phyloP scores from a whole-genome alignment of 192 early-diverging fungal species.

The Pilaira anomala region DNA sequence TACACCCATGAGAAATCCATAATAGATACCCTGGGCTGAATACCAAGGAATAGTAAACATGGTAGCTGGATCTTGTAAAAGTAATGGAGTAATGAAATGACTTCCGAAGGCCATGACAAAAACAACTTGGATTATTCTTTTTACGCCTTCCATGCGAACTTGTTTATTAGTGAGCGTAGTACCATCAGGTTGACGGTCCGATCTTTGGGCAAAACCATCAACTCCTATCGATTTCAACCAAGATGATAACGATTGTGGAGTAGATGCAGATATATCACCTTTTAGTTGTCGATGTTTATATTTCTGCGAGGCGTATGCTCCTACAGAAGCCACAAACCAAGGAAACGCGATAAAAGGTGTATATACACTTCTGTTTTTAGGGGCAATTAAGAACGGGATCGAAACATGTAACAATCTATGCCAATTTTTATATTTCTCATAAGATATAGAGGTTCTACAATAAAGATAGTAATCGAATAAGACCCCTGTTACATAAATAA shows the following conservation, averaged over 20 bases:
- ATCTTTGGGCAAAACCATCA: neutral
- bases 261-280: neutral
- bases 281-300: constrained; percentile 1
- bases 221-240: neutral
- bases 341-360: neutral
- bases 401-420: neutral
- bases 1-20: constrained; percentile 10
- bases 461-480: neutral
- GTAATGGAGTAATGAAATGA: neutral
- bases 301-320: neutral
- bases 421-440: neutral
- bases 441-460: neutral
- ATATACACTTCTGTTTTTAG: neutral
- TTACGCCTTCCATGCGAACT: neutral
- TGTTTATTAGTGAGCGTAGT: neutral
- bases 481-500: neutral
- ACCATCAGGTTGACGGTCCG: neutral
- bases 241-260: neutral
- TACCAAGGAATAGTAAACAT: neutral
- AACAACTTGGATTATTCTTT: neutral
- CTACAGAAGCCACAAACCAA: constrained; percentile 8
- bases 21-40: neutral
- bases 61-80: constrained; percentile 8
- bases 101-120: neutral
- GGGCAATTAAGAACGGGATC: neutral